phyloP scores from a whole-genome alignment of 306 rosid species.

The Glycine tomentella region DNA sequence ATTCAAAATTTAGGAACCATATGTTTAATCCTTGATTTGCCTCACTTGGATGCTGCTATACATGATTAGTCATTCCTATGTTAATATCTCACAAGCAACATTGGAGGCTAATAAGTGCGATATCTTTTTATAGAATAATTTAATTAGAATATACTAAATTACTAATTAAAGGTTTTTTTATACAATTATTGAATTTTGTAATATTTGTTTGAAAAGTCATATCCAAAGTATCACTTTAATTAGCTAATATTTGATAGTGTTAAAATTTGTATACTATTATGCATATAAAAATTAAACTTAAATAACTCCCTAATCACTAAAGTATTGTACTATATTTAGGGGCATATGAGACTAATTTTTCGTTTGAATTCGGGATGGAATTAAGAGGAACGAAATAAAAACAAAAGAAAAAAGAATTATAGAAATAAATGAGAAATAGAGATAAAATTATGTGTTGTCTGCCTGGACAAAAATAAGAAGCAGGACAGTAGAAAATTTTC shows the following conservation, averaged over 20 bases:
- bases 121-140: neutral
- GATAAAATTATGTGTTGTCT: no score
- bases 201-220: no score
- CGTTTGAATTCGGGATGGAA: no score
- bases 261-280: neutral
- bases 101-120: slow-evolving; percentile 39
- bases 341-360: no score
- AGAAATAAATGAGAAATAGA: no score
- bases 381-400: no score
- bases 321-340: no score
- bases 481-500: no score
- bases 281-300: neutral
- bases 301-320: neutral
- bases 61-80: neutral
- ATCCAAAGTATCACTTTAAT: neutral
- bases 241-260: neutral
- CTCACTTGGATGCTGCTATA: slow-evolving; percentile 12
- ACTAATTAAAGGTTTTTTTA: no score
- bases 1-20: neutral
- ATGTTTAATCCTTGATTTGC: slow-evolving; percentile 10
- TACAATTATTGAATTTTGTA: neutral
- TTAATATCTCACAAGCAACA: slow-evolving; percentile 5
- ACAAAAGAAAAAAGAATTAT: no score
- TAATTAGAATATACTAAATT: neutral
- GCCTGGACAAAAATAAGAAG: no score